A percentile compares a stretch with the other conserved stretches of the same genome.
Evolutionary conservation across 805 yeast species (phyloP).

Genomic region (Yamadazyma paraphyllophila): DNA sequence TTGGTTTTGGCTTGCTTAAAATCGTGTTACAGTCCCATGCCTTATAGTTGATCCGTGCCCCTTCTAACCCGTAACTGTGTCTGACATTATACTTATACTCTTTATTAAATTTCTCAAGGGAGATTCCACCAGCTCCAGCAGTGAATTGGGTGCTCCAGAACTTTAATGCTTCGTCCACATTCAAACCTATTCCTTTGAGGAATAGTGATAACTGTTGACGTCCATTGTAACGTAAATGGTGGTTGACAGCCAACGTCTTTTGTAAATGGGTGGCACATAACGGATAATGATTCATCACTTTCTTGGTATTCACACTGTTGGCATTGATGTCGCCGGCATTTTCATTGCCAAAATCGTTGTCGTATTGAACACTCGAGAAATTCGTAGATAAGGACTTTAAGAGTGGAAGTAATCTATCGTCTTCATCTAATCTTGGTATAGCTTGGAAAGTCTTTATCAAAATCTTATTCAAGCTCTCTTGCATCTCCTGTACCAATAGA

Average conservation of each 20-base stretch:
- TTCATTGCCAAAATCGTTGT: conserved; percentile 45
- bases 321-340: conserved; percentile 54
- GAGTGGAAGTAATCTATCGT: conserved; percentile 83
- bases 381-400: conserved; percentile 69
- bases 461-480: conserved; percentile 47
- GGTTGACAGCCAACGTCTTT: conserved; percentile 52
- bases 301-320: conserved; percentile 52
- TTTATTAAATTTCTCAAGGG: conserved; percentile 75
- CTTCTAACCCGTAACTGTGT: conserved; percentile 90
- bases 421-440: conserved; percentile 85
- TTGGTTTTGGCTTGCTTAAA: conserved; percentile 66
- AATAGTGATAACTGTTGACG: conserved; percentile 85
- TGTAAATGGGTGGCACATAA: conserved; percentile 73
- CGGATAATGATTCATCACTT: conserved; percentile 68
- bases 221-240: conserved; percentile 78
- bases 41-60: conserved; percentile 77
- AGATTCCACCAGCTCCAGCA: conserved; percentile 41
- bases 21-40: conserved; percentile 86
- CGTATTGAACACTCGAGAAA: conserved; percentile 48
- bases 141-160: conserved; percentile 83
- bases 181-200: conserved; percentile 85
- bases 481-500: conserved; percentile 67
- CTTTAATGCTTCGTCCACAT: conserved; percentile 80
- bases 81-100: conserved; percentile 87
- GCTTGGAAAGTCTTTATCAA: conserved; percentile 70